Conservation (phyloP, 805 yeast genomes). For the Wickerhamomyces strasburgensis region DNA sequence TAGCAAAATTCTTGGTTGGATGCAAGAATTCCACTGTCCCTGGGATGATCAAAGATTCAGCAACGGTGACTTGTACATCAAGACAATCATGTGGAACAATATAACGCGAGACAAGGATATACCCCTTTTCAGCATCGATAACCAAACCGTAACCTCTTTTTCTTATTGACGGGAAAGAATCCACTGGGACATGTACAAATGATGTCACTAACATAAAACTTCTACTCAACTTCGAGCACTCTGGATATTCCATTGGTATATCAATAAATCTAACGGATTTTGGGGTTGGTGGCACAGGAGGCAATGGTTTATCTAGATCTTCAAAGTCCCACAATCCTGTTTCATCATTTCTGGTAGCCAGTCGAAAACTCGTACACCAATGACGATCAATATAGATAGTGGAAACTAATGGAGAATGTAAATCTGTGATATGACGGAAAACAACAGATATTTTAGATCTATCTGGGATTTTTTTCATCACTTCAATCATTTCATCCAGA, state of each 20-base stretch:
- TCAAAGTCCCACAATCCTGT: conserved; percentile 57
- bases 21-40: conserved; percentile 79
- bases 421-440: conserved; percentile 74
- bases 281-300: conserved; percentile 47
- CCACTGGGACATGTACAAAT: conserved; percentile 64
- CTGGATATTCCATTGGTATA: conserved; percentile 51
- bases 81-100: conserved; percentile 73
- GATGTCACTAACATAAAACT: conserved; percentile 71
- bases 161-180: conserved; percentile 62
- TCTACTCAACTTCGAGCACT: conserved; percentile 52
- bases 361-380: conserved; percentile 69
- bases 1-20: conserved; percentile 82
- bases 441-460: conserved; percentile 62
- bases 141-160: conserved; percentile 72
- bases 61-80: conserved; percentile 73
- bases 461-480: conserved; percentile 76
- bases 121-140: conserved; percentile 75
- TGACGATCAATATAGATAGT: conserved; percentile 76
- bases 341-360: conserved; percentile 57
- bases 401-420: conserved; percentile 67
- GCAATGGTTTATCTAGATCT: conserved; percentile 49
- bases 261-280: conserved; percentile 67
- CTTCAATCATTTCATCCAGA: conserved; percentile 70
- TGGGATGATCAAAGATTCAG: conserved; percentile 78
- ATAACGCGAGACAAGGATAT: conserved; percentile 71